Evolutionary conservation across 2,329 filamentous ascomycete species (phyloP).

Genomic region (Sporothrix variecibatus): DNA sequence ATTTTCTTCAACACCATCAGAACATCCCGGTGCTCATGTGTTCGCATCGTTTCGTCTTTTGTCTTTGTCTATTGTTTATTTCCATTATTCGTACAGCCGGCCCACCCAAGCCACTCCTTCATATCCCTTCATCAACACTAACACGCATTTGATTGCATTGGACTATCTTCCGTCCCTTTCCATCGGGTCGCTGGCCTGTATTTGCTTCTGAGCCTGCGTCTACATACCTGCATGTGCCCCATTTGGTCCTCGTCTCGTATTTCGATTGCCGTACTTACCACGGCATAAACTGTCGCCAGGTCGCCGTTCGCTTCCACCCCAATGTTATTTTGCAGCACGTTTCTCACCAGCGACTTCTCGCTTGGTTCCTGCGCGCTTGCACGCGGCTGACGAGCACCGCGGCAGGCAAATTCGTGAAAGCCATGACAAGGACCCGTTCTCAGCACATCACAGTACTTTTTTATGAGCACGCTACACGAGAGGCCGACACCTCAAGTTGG

Average conservation of each 20-base stretch:
- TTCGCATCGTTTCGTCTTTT: not conserved
- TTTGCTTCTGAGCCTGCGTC: not conserved
- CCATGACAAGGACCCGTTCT: not conserved
- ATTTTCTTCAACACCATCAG: too few relatives aligned
- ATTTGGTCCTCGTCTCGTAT: not conserved
- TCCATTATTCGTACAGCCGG: not conserved
- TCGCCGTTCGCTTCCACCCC: not conserved
- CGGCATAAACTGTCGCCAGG: not conserved
- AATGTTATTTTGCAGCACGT: not conserved
- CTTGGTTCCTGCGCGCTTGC: not conserved
- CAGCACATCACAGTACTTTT: slow-evolving; percentile 18
- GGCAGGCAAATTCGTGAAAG: not conserved
- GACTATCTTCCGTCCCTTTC: not conserved
- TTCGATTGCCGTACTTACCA: not conserved
- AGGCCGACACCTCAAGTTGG: not conserved
- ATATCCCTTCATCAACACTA: not conserved
- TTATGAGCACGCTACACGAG: slow-evolving; percentile 7
- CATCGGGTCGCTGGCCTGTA: not conserved
- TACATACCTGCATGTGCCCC: not conserved
- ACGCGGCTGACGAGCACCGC: not conserved
- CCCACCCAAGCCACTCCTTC: not conserved
- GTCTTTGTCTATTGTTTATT: not conserved
- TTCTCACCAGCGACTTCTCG: not conserved
- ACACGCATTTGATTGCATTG: not conserved
- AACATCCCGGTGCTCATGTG: not conserved